Percentiles rank a stretch among this genome's conserved stretches.
Conservation (phyloP, 306 rosid genomes). For the Cucumis melo region DNA sequence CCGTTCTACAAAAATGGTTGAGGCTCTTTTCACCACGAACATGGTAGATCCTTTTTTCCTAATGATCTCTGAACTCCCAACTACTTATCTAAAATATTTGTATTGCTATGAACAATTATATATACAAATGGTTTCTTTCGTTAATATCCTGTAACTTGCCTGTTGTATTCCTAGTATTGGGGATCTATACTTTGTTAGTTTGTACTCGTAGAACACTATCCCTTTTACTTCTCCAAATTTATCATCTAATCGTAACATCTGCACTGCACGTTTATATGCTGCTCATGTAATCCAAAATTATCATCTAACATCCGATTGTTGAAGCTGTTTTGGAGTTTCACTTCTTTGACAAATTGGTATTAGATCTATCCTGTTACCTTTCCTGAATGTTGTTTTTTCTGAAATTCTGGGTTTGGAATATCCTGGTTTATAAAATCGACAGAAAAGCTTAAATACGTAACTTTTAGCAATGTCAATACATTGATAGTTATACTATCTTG, state of each 20-base stretch:
- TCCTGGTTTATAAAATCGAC: not conserved
- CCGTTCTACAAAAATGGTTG: slow-evolving; percentile 77
- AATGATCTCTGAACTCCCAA: not conserved
- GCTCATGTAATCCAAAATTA: not conserved
- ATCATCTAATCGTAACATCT: not conserved
- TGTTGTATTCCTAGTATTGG: no score
- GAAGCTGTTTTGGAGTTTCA: not conserved
- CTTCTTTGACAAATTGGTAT: not conserved
- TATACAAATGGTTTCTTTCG: not conserved
- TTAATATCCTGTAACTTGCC: no score
- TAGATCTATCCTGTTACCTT: not conserved
- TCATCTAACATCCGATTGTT: no score
- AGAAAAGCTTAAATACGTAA: not conserved
- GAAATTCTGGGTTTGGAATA: not conserved
- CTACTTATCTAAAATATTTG: not conserved
- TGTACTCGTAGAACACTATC: not conserved
- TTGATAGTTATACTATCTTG: slow-evolving; percentile 2
- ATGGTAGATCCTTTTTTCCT: slow-evolving; percentile 28
- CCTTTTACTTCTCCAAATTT: not conserved
- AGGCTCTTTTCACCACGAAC: slow-evolving; percentile 86
- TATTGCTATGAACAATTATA: not conserved
- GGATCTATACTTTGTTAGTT: not conserved
- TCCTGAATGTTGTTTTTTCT: not conserved
- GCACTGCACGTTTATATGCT: not conserved
- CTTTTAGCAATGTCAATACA: not conserved